Evolutionary conservation across 495 filamentous ascomycete species (phyloP), one percentile per base, ranked within the genome.

Genomic region (Xylaria curta): DNA sequence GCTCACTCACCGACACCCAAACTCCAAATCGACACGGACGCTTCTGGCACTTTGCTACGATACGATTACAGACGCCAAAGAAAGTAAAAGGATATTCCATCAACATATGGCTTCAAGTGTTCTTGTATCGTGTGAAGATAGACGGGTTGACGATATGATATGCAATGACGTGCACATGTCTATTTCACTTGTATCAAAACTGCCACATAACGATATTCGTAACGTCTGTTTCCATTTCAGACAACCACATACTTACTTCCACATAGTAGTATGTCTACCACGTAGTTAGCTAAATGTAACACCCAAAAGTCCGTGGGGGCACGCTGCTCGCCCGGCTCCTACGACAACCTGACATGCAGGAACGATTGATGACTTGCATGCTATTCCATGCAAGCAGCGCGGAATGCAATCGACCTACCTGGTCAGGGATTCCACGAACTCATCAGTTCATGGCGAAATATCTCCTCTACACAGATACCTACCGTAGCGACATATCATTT

Each of bases 331-430:
- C 13, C 65, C 66, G 12, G 24, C 66, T 44, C 66, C 53, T 28
- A 31, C 40, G 53, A 68, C 36, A 2, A 28, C 21, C 54, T 36
- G 33, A 7, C 59, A 70, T 70, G 68, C 68, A 70, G 68, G 68
- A 70, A 70, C 68, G 42, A 26, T 24, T 19, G 47, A 70, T 70
- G 68, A 70, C 68, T 26, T 70, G 68, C 68, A 70, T 63, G 24
- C 3, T 26, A 21, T 17, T 31, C 33, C 33, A 65, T 65, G 36
- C 62, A 65, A 31, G 42, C 62, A 46, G 26, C 62, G 26, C 62
- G 40, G 62, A 65, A 49, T 62, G 38, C 38, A 42, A n/a, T 60
- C 31, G 58, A 33, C 33, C 10, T 4, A 33, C 33, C 10, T 4
- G 60, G 38, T 21, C 19, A 62, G 60, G 60, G 38, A 28, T 65